Evolutionary conservation across 129 eudicot species (phyloP).

Genomic region (Helichrysum umbraculigerum): DNA sequence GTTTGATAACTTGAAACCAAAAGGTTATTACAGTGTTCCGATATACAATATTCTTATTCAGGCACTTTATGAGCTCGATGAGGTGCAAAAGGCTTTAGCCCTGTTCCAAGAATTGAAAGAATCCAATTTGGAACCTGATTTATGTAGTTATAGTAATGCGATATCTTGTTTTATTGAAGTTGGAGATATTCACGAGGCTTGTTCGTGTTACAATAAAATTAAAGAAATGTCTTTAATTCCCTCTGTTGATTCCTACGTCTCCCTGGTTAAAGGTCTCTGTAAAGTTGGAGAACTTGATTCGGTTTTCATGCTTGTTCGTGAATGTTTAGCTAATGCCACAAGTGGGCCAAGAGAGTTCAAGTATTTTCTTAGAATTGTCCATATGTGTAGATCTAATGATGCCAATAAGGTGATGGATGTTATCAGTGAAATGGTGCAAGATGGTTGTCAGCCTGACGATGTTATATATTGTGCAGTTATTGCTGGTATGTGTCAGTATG

Average conservation of each 20-base stretch:
- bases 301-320: conserved; percentile 71
- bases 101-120: conserved; percentile 59
- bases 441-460: conserved; percentile 54
- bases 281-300: conserved; percentile 71
- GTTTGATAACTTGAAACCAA: conserved; percentile 57
- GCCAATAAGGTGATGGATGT: conserved; percentile 64
- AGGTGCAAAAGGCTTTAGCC: conserved; percentile 53
- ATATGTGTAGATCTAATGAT: conserved; percentile 71
- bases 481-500: conserved; percentile 81
- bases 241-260: conserved; percentile 61
- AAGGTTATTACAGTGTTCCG: conserved; percentile 49
- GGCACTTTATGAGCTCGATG: conserved; percentile 57
- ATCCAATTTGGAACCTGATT: conserved; percentile 53
- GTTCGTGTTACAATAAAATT: conserved; percentile 62
- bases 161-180: conserved; percentile 51
- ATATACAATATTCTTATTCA: conserved; percentile 69
- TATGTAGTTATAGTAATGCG: conserved; percentile 53
- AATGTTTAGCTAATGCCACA: conserved; percentile 70
- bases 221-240: conserved; percentile 55
- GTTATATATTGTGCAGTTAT: conserved; percentile 61
- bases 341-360: conserved; percentile 80
- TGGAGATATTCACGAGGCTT: conserved; percentile 65
- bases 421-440: conserved; percentile 67
- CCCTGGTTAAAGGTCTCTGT: conserved; percentile 77
- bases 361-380: conserved; percentile 64